phyloP scores from a whole-genome alignment of 495 filamentous ascomycete genomes.

The Penicillium longicatenatum region DNA sequence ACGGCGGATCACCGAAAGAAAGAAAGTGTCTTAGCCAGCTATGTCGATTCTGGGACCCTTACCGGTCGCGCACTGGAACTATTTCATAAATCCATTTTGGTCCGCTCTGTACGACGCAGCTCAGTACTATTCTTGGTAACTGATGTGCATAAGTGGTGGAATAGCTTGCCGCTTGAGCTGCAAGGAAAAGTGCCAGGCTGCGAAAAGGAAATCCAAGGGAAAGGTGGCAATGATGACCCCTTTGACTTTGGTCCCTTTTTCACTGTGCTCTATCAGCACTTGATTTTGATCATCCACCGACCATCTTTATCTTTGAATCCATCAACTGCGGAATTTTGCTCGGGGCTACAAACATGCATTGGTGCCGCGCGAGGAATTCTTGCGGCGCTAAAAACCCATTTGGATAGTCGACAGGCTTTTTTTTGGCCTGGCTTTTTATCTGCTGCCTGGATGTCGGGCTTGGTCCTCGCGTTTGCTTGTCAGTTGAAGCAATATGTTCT shows the following conservation, averaged over 20 bases:
- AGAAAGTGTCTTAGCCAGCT: constrained; percentile 39
- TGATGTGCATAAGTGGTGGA: constrained; percentile 51
- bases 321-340: constrained; percentile 39
- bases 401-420: constrained; percentile 32
- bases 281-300: constrained; percentile 66
- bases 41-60: constrained; percentile 42
- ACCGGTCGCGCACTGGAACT: constrained; percentile 43
- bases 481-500: constrained; percentile 42
- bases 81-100: constrained; percentile 45
- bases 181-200: constrained; percentile 16
- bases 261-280: constrained; percentile 66
- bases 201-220: background rate
- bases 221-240: constrained; percentile 16
- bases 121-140: constrained; percentile 42
- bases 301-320: constrained; percentile 40
- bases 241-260: constrained; percentile 47
- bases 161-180: constrained; percentile 36
- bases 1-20: constrained; percentile 5
- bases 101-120: constrained; percentile 37
- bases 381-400: constrained; percentile 33
- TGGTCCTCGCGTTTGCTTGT: constrained; percentile 45
- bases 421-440: constrained; percentile 47
- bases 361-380: constrained; percentile 41
- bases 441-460: constrained; percentile 45
- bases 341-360: constrained; percentile 44